Evolutionary conservation across 805 yeast species (phyloP).

Genomic region (Saccharomyces jurei): DNA sequence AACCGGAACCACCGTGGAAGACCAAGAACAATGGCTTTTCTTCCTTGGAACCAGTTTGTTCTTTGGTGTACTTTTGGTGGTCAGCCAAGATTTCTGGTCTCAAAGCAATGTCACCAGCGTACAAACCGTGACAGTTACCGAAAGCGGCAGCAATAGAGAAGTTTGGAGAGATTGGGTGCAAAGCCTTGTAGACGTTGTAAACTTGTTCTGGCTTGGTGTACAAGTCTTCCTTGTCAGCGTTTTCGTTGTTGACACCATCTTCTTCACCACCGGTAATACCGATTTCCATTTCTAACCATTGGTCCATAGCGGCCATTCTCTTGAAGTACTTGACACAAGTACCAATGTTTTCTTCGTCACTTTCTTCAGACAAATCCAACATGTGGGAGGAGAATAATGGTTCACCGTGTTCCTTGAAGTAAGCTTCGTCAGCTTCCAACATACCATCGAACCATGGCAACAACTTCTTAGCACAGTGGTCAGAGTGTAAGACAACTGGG

Average conservation of each 20-base stretch:
- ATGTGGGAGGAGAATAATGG: slow-evolving; percentile 98
- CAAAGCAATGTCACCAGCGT: slow-evolving; percentile 96
- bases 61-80: slow-evolving; percentile 84
- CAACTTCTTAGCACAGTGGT: slow-evolving; percentile 97
- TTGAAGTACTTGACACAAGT: slow-evolving; percentile 91
- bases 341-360: slow-evolving; percentile 90
- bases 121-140: slow-evolving; percentile 99
- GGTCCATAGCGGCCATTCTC: slow-evolving; percentile 88
- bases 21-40: slow-evolving; percentile 84
- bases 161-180: slow-evolving; percentile 87
- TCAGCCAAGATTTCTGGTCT: slow-evolving; percentile 90
- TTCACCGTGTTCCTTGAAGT: slow-evolving; percentile 77
- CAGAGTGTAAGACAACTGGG: slow-evolving; percentile 95
- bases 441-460: slow-evolving; percentile 98
- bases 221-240: slow-evolving; percentile 74
- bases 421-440: slow-evolving; percentile 93
- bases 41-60: slow-evolving; percentile 46
- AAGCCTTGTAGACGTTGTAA: slow-evolving; percentile 81
- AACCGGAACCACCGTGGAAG: slow-evolving; percentile 99
- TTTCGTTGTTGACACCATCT: slow-evolving; percentile 99
- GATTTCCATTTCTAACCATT: slow-evolving; percentile 99
- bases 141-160: slow-evolving; percentile 99
- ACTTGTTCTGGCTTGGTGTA: slow-evolving; percentile 96
- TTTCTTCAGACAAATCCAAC: slow-evolving; percentile 95
- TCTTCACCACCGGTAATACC: slow-evolving; percentile 99